A percentile compares a stretch with the other conserved stretches of the same genome.
Conservation (phyloP, 106 monocot species). For the Amphibolis antarctica region DNA sequence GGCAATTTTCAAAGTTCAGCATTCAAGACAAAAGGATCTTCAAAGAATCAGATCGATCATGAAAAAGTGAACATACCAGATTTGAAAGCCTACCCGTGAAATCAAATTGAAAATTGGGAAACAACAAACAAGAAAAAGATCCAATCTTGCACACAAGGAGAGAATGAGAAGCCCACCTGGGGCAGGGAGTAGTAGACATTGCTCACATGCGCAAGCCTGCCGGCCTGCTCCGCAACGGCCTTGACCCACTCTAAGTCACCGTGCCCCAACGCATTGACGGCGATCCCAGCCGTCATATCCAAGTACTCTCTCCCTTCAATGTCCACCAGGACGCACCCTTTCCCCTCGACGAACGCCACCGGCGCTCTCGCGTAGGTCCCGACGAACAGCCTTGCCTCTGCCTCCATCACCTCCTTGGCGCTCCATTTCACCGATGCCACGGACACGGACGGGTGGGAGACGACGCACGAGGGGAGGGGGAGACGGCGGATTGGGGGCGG, state of each 20-base stretch:
- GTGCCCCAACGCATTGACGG: slow-evolving; percentile 82
- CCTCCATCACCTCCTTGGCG: slow-evolving; percentile 37
- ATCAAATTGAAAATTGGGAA: too few relatives aligned
- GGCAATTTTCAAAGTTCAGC: too few relatives aligned
- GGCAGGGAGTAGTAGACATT: slow-evolving; percentile 56
- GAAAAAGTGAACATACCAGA: too few relatives aligned
- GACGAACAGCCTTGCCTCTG: slow-evolving; percentile 43
- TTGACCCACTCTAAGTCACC: slow-evolving; percentile 47
- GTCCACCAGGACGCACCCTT: slow-evolving; percentile 64
- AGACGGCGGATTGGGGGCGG: not conserved
- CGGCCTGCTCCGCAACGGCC: slow-evolving; percentile 53
- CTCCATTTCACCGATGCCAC: too few relatives aligned
- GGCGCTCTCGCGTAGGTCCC: slow-evolving; percentile 62
- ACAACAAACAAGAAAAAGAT: not conserved
- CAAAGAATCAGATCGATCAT: not conserved
- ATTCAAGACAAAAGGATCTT: too few relatives aligned
- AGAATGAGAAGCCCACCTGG: not conserved
- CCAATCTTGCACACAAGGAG: not conserved
- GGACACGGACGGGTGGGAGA: not conserved
- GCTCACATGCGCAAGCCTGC: slow-evolving; percentile 63
- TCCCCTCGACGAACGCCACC: slow-evolving; percentile 48
- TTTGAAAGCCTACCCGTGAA: too few relatives aligned
- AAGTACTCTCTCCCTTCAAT: slow-evolving; percentile 71
- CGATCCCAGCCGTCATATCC: slow-evolving; percentile 76
- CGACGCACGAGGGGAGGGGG: not conserved